Conservation (phyloP, 139 green algal genomes). For the Chlorella sp. region DNA sequence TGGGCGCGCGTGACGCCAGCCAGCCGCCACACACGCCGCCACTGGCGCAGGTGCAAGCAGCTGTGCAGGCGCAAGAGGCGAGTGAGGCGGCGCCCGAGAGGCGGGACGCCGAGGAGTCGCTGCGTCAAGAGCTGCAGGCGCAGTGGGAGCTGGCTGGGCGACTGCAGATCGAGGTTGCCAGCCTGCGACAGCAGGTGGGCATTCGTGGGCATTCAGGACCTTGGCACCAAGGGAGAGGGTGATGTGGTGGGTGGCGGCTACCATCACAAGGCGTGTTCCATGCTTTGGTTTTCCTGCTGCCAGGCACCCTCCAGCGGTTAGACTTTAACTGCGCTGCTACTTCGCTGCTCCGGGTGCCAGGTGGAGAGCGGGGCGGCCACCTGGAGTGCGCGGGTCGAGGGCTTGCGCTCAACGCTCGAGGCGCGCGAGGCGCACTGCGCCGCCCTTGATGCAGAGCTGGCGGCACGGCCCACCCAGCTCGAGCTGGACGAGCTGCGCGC, state of each 20-base stretch:
- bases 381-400: conserved; percentile 47
- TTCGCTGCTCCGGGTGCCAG: no score
- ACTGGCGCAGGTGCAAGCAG: no score
- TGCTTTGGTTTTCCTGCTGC: no score
- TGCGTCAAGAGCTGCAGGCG: conserved; percentile 62
- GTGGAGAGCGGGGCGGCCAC: conserved; percentile 44
- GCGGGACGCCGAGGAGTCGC: conserved; percentile 51
- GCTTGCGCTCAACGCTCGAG: conserved; percentile 46
- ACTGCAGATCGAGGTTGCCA: conserved; percentile 53
- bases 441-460: conserved; percentile 53
- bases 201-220: no score
- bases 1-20: no score
- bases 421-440: conserved; percentile 59
- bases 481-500: conserved; percentile 73
- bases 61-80: no score
- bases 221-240: no score
- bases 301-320: no score
- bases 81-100: background rate
- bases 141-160: conserved; percentile 59
- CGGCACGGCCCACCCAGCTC: conserved; percentile 36
- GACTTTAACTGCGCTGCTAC: no score
- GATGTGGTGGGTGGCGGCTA: no score
- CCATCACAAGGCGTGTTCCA: no score
- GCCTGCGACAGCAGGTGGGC: conserved; percentile 9
- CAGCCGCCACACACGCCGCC: no score